Conservation (phyloP, 2,329 filamentous ascomycete genomes). For the Alternaria tenuissima region DNA sequence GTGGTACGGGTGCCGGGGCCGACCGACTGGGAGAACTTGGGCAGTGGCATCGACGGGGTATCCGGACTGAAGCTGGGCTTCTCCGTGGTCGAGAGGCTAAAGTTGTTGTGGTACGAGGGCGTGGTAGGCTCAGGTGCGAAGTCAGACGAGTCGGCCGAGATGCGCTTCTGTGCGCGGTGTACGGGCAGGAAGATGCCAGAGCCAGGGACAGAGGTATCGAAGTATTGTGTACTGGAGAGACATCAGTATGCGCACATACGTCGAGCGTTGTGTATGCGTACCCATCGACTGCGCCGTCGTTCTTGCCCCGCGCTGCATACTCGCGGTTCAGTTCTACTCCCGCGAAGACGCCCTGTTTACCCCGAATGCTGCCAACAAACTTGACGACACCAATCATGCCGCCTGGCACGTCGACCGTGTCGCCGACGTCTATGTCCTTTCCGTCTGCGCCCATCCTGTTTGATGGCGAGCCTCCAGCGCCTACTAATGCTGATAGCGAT, state of each 20-base stretch:
- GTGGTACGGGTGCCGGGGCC: constrained; percentile 73
- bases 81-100: constrained; percentile 66
- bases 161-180: constrained; percentile 77
- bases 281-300: constrained; percentile 96
- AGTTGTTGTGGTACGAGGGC: constrained; percentile 62
- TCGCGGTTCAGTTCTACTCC: constrained; percentile 88
- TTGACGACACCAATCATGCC: constrained; percentile 90
- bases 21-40: constrained; percentile 89
- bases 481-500: constrained; percentile 74
- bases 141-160: constrained; percentile 63
- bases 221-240: constrained; percentile 69
- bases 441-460: constrained; percentile 57
- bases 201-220: constrained; percentile 77
- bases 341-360: constrained; percentile 90
- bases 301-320: constrained; percentile 86
- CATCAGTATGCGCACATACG: constrained; percentile 17
- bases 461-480: constrained; percentile 51
- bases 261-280: constrained; percentile 54
- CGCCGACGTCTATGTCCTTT: constrained; percentile 74
- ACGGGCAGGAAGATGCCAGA: constrained; percentile 94
- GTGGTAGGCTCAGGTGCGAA: constrained; percentile 74
- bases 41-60: constrained; percentile 72
- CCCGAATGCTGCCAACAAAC: constrained; percentile 85
- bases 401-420: constrained; percentile 88
- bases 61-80: constrained; percentile 48